Conservation (phyloP, 1,284 basidiomycete species). For the Puccinia novopanici region DNA sequence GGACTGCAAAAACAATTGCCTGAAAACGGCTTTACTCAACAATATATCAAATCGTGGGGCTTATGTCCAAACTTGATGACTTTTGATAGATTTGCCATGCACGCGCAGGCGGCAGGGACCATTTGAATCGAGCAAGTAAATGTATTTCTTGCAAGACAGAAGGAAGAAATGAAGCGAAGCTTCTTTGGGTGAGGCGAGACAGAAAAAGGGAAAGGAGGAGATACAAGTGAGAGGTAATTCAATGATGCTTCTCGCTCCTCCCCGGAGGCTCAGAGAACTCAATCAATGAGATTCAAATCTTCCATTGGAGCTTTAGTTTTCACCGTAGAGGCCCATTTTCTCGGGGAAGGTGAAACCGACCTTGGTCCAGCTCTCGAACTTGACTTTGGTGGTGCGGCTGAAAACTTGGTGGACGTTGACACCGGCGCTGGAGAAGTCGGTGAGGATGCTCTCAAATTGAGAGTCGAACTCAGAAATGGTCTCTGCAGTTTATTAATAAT, state of each 20-base stretch:
- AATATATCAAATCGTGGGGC: too few species aligned
- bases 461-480: conserved; percentile 24
- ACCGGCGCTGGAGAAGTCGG: conserved; percentile 9
- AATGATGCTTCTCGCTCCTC: background rate
- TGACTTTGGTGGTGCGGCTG: background rate
- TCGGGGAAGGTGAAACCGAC: conserved; percentile 29
- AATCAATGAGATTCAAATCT: conserved; percentile 7
- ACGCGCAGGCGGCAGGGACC: background rate
- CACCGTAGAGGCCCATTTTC: conserved; percentile 7
- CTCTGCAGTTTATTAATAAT: background rate
- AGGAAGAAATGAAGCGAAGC: background rate
- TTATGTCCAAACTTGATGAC: too few species aligned
- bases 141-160: background rate
- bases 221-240: background rate
- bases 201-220: background rate
- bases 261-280: background rate
- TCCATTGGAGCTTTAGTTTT: background rate
- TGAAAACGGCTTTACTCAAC: too few species aligned
- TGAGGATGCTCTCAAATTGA: conserved; percentile 24
- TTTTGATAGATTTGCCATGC: background rate
- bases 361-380: conserved; percentile 20
- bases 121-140: background rate
- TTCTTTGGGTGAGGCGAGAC: background rate
- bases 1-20: too few species aligned
- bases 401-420: conserved; percentile 24